phyloP scores from a whole-genome alignment of 768 basidiomycete genomes.

The Leccinum longicurvipes region DNA sequence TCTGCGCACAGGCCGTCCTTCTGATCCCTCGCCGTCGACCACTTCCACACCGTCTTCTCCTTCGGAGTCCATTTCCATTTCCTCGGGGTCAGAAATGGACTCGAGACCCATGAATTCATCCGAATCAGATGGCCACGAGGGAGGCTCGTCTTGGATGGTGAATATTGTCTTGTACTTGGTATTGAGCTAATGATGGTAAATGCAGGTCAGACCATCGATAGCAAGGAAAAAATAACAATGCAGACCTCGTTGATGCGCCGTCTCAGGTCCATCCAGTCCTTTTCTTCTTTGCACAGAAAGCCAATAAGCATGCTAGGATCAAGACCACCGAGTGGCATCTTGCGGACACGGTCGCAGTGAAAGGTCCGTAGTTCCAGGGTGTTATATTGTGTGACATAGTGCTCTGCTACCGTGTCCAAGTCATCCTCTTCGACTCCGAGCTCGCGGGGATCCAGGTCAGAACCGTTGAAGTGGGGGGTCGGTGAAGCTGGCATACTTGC shows the following conservation, averaged over 20 bases:
- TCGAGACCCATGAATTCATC: conserved; percentile 76
- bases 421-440: conserved; percentile 31
- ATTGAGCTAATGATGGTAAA: conserved; percentile 13
- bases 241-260: conserved; percentile 69
- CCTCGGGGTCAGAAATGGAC: conserved; percentile 77
- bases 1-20: conserved; percentile 25
- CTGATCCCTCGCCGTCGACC: conserved; percentile 24
- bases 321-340: conserved; percentile 87
- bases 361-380: conserved; percentile 77
- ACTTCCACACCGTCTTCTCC: conserved; percentile 44
- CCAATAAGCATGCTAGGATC: conserved; percentile 98
- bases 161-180: conserved; percentile 72
- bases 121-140: conserved; percentile 72
- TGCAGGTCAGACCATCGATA: conserved; percentile 6
- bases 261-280: conserved; percentile 83
- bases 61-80: conserved; percentile 57
- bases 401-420: conserved; percentile 49
- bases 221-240: conserved; percentile 4
- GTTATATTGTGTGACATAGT: conserved; percentile 73
- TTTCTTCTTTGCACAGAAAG: conserved; percentile 79
- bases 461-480: conserved; percentile 17
- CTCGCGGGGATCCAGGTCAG: conserved; percentile 39
- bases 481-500: conserved; percentile 22
- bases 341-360: conserved; percentile 94
- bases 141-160: conserved; percentile 83